Evolutionary conservation across 2,329 filamentous ascomycete species (phyloP).

Genomic region (Diplodia sapinea): DNA sequence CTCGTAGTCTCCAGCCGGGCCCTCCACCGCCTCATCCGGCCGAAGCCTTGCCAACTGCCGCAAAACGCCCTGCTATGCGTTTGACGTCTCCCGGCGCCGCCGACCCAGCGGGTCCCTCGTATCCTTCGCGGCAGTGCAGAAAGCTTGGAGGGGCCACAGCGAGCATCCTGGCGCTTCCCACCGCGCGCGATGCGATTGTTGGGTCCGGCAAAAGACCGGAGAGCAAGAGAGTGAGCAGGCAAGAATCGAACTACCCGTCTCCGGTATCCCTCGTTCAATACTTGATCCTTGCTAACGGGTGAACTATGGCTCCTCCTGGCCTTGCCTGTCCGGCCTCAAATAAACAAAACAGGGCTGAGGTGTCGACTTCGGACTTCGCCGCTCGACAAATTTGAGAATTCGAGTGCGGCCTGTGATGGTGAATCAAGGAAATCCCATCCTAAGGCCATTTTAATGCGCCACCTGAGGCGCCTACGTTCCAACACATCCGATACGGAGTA

Average conservation of each 20-base stretch:
- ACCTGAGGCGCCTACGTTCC: neutral
- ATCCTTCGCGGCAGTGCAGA: slow-evolving; percentile 3
- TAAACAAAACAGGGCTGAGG: neutral
- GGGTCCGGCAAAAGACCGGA: neutral
- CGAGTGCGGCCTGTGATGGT: neutral
- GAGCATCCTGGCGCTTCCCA: neutral
- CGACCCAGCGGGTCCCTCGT: neutral
- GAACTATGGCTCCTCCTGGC: neutral
- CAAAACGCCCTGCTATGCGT: slow-evolving; percentile 12
- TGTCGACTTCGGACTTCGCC: neutral
- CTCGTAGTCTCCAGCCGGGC: neutral
- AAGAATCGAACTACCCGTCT: neutral
- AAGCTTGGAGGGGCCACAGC: neutral
- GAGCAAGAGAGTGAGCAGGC: neutral
- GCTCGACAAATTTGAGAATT: slow-evolving; percentile 17
- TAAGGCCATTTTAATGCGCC: slow-evolving; percentile 2
- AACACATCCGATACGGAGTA: slow-evolving; percentile 6
- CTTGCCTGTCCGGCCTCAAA: neutral
- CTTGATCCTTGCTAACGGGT: slow-evolving; percentile 11
- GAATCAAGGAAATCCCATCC: slow-evolving; percentile 16
- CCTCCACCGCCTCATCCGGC: neutral
- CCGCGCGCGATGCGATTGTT: neutral
- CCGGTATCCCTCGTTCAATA: slow-evolving; percentile 10
- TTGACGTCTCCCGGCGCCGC: neutral
- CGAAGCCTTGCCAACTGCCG: neutral